Evolutionary conservation across 805 yeast species (phyloP).

Genomic region (Schwanniomyces sp.): DNA sequence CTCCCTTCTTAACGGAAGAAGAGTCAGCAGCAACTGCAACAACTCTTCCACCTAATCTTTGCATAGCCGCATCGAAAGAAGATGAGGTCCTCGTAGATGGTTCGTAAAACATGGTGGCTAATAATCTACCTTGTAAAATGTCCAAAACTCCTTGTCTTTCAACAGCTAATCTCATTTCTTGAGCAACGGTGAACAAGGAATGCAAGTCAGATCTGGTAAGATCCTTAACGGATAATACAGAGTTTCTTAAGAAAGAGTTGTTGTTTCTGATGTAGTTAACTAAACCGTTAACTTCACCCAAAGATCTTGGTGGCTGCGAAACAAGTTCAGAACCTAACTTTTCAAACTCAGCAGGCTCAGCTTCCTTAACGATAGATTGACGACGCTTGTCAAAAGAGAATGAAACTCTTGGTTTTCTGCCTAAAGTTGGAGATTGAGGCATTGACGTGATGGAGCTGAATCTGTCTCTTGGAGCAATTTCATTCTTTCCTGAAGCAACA

Average conservation of each 20-base stretch:
- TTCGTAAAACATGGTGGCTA: slow-evolving; percentile 95
- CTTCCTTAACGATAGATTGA: slow-evolving; percentile 37
- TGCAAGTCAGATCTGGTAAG: slow-evolving; percentile 88
- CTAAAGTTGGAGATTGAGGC: slow-evolving; percentile 41
- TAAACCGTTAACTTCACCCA: slow-evolving; percentile 78
- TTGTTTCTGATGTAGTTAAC: slow-evolving; percentile 72
- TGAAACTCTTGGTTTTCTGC: slow-evolving; percentile 36
- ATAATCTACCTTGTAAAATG: slow-evolving; percentile 82
- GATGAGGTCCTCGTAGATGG: slow-evolving; percentile 97
- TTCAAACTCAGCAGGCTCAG: slow-evolving; percentile 47
- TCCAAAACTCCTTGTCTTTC: slow-evolving; percentile 96
- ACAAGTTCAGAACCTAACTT: slow-evolving; percentile 65
- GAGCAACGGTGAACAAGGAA: slow-evolving; percentile 92
- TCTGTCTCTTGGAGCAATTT: slow-evolving; percentile 44
- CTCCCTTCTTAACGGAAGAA: slow-evolving; percentile 98
- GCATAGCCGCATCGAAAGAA: slow-evolving; percentile 99
- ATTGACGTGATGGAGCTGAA: slow-evolving; percentile 34
- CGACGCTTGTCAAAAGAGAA: slow-evolving; percentile 33
- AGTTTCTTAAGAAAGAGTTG: slow-evolving; percentile 88
- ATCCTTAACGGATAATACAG: slow-evolving; percentile 85
- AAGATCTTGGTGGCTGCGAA: slow-evolving; percentile 66
- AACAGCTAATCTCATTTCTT: slow-evolving; percentile 95
- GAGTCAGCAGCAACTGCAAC: slow-evolving; percentile 80
- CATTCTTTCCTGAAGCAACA: slow-evolving; percentile 59
- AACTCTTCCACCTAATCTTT: slow-evolving; percentile 97